These are phyloP conservation scores for Gigaspora rosea DNA, from an alignment of 192 early-diverging fungal species.

Conservation along the genomic window DNA sequence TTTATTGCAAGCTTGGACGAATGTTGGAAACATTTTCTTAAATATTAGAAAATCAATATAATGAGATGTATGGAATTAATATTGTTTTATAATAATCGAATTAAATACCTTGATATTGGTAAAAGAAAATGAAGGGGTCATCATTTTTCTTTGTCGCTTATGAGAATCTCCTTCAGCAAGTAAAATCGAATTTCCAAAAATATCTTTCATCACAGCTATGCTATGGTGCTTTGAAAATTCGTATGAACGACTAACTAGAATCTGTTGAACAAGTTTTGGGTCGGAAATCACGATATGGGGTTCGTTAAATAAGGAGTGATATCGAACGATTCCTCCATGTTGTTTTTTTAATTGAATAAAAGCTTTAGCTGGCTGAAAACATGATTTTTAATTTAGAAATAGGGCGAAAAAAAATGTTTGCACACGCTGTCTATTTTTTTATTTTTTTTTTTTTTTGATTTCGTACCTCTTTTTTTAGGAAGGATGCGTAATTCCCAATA, in stretches of 20 bases:
- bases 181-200: slow-evolving; percentile 54
- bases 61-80: too few relatives aligned
- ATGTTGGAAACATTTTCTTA: slow-evolving; percentile 28
- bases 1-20: slow-evolving; percentile 35
- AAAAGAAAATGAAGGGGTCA: slow-evolving; percentile 56
- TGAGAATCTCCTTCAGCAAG: slow-evolving; percentile 57
- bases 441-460: too few relatives aligned
- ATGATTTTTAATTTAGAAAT: too few relatives aligned
- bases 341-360: too few relatives aligned
- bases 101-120: slow-evolving; percentile 44
- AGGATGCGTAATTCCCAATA: neutral
- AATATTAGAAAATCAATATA: neutral
- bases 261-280: slow-evolving; percentile 47
- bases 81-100: neutral
- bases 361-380: too few relatives aligned
- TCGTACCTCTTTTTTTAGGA: neutral
- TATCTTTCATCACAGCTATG: slow-evolving; percentile 29
- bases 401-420: too few relatives aligned
- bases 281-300: slow-evolving; percentile 40
- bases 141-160: slow-evolving; percentile 54
- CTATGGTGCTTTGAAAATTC: slow-evolving; percentile 42
- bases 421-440: too few relatives aligned
- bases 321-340: too few relatives aligned
- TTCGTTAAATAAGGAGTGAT: too few relatives aligned
- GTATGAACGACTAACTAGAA: slow-evolving; percentile 47